Conservation (phyloP, 371 early-diverging fungal species). For the Umbelopsis sp. region DNA sequence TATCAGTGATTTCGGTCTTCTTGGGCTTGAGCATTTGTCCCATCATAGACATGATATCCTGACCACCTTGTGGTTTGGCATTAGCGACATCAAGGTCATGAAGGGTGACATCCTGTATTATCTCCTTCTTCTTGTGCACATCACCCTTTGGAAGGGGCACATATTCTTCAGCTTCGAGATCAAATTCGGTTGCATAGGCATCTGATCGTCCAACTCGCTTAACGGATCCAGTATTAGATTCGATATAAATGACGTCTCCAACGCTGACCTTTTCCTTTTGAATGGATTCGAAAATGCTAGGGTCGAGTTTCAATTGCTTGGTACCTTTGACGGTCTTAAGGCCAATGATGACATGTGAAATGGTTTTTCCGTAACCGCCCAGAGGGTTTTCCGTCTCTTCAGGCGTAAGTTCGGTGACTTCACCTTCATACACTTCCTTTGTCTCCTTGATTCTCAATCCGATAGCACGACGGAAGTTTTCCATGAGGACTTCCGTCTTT, state of each 20-base stretch:
- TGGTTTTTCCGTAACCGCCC: slow-evolving; percentile 93
- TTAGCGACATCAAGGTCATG: slow-evolving; percentile 99
- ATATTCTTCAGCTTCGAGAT: slow-evolving; percentile 95
- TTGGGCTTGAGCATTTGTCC: slow-evolving; percentile 95
- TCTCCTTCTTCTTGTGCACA: slow-evolving; percentile 97
- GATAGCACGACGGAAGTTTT: slow-evolving; percentile 97
- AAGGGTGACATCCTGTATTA: slow-evolving; percentile 96
- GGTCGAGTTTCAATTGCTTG: slow-evolving; percentile 97
- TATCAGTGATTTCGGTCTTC: slow-evolving; percentile 98
- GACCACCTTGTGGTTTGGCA: slow-evolving; percentile 94
- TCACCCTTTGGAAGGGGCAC: slow-evolving; percentile 99
- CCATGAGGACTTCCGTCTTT: slow-evolving; percentile 98
- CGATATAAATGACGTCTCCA: slow-evolving; percentile 99
- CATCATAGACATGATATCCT: slow-evolving; percentile 98
- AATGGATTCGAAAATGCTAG: slow-evolving; percentile 95
- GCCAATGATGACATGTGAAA: slow-evolving; percentile 94
- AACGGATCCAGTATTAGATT: slow-evolving; percentile 97
- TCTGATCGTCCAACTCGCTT: slow-evolving; percentile 98
- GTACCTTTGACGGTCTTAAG: slow-evolving; percentile 99
- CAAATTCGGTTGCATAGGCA: slow-evolving; percentile 95
- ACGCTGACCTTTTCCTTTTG: slow-evolving; percentile 96
- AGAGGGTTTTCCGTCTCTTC: slow-evolving; percentile 95
- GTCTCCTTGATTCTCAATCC: slow-evolving; percentile 98
- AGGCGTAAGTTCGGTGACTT: slow-evolving; percentile 96
- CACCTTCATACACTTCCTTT: slow-evolving; percentile 99